These are phyloP conservation scores for Camellia lanceoleosa DNA, from an alignment of 148 eudicot species.

Conservation along the genomic window DNA sequence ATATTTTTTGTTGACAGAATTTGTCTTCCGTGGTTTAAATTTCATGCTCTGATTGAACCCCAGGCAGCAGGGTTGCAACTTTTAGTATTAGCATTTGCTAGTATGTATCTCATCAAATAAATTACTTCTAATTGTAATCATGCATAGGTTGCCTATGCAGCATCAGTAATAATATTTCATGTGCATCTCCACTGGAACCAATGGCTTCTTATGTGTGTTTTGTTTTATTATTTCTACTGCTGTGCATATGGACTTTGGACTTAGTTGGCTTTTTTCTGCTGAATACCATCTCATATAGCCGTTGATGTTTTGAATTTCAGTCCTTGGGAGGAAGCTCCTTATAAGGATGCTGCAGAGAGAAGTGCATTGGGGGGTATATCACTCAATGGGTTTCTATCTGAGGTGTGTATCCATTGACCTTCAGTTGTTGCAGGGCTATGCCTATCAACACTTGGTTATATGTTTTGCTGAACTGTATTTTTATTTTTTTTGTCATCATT, in stretches of 20 bases:
- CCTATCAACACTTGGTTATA: background rate
- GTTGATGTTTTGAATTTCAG: constrained; percentile 28
- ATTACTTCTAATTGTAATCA: background rate
- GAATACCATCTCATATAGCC: background rate
- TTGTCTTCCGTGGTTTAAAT: background rate
- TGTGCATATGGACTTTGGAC: background rate
- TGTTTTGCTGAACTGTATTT: background rate
- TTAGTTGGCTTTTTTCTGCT: background rate
- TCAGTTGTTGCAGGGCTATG: constrained; percentile 1
- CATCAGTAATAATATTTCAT: background rate
- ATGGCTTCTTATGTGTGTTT: background rate
- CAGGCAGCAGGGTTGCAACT: too few relatives aligned
- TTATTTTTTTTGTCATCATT: background rate
- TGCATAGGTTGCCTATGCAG: background rate
- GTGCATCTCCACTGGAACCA: background rate
- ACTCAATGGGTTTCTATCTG: constrained; percentile 46
- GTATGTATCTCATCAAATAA: background rate
- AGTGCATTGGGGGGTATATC: constrained; percentile 40
- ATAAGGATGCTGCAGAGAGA: constrained; percentile 40
- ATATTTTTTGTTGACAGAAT: background rate
- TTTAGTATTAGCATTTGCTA: background rate
- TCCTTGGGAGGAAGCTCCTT: constrained; percentile 52
- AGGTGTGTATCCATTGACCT: constrained; percentile 28
- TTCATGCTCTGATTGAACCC: background rate
- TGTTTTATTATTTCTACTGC: background rate